Evolutionary conservation across 176 grass and related monocot species (phyloP).

Genomic region (Phoenix roebelenii): DNA sequence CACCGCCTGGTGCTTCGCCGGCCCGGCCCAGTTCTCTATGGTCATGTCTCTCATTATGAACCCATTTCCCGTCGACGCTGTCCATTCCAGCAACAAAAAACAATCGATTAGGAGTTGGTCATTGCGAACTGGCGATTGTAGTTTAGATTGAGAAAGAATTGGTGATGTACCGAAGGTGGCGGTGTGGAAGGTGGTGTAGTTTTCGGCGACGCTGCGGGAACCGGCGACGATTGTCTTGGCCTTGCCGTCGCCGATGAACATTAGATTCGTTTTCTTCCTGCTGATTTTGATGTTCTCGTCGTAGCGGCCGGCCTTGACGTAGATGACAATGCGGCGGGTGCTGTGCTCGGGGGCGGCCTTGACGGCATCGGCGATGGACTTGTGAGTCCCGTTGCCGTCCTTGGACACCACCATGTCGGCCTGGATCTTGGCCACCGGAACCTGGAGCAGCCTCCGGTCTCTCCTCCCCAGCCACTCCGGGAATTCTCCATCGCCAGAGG

Average conservation of each 20-base stretch:
- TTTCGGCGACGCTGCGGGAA: constrained; percentile 26
- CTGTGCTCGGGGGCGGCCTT: constrained; percentile 32
- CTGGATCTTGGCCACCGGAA: constrained; percentile 4
- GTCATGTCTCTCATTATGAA: constrained; percentile 14
- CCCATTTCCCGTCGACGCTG: constrained; percentile 9
- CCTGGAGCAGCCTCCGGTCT: constrained; percentile 11
- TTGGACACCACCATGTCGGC: constrained; percentile 39
- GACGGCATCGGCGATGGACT: constrained; percentile 29
- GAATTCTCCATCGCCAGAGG: background rate
- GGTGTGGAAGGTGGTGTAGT: constrained; percentile 37
- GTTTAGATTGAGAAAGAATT: too few species aligned
- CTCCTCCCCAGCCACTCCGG: constrained; percentile 6
- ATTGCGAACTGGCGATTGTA: too few species aligned
- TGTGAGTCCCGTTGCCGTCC: constrained; percentile 27
- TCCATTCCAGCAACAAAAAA: too few species aligned
- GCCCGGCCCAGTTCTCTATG: constrained; percentile 15
- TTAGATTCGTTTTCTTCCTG: constrained; percentile 36
- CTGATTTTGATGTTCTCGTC: constrained; percentile 34
- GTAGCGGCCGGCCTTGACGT: constrained; percentile 34
- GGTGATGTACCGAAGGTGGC: constrained; percentile 31
- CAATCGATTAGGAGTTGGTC: too few species aligned
- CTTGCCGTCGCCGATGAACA: constrained; percentile 39
- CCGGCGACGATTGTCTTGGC: constrained; percentile 22
- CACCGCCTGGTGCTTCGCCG: constrained; percentile 16
- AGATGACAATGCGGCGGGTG: constrained; percentile 27